phyloP scores from a whole-genome alignment of 164 flowering plant species.

The Kalanchoe fedtschenkoi region DNA sequence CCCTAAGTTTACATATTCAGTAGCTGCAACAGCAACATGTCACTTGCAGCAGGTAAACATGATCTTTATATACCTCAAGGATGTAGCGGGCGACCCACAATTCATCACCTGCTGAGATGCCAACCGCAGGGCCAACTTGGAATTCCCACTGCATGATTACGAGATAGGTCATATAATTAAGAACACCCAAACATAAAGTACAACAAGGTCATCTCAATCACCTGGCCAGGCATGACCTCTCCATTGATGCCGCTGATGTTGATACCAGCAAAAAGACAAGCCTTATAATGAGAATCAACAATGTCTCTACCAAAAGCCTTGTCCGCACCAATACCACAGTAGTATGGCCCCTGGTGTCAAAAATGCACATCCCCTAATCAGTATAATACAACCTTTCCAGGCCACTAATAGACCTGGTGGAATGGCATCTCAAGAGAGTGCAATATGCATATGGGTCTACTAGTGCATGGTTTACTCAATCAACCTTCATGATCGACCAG shows the following conservation, averaged over 20 bases:
- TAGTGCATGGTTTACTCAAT: too few relatives aligned
- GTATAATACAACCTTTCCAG: too few relatives aligned
- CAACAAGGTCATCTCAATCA: neutral
- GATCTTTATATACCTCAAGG: slow-evolving; percentile 44
- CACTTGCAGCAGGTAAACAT: neutral
- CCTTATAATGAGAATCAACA: slow-evolving; percentile 26
- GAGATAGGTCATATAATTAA: neutral
- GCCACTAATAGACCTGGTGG: too few relatives aligned
- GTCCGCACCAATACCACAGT: slow-evolving; percentile 27
- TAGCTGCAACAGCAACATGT: neutral
- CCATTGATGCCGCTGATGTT: slow-evolving; percentile 27
- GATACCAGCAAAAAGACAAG: slow-evolving; percentile 23
- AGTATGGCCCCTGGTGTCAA: slow-evolving; percentile 22
- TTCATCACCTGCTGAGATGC: slow-evolving; percentile 79
- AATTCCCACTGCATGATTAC: slow-evolving; percentile 65
- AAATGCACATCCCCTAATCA: neutral
- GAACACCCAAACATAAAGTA: neutral
- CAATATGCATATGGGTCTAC: too few relatives aligned
- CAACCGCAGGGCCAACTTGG: slow-evolving; percentile 85
- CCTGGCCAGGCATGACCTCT: slow-evolving; percentile 32
- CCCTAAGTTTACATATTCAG: neutral
- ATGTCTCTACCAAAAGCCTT: slow-evolving; percentile 25
- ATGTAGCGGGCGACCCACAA: slow-evolving; percentile 86
- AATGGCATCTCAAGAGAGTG: too few relatives aligned
- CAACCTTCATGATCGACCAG: too few relatives aligned